Evolutionary conservation across 768 basidiomycete species (phyloP), one percentile per base, ranked within the genome.

Genomic region (Suillus weaverae): DNA sequence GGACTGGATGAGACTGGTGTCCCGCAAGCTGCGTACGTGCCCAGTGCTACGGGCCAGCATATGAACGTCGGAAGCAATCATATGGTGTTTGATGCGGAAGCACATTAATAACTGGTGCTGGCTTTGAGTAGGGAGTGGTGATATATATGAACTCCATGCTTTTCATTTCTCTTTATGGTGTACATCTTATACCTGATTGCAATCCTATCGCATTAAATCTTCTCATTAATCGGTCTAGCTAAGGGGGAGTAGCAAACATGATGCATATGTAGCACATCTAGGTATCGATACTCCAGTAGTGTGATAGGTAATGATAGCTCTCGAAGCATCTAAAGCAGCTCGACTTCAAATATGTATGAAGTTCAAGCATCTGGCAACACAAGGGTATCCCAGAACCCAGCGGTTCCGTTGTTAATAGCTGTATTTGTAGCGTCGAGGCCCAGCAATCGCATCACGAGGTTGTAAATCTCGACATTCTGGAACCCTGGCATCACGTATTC

Each of bases 1-100:
- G 95, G 95, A 39, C 79, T 97, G 56, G 95, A 97, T 73, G 95
- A 97, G 80, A 79, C 81, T 0, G 89, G 88, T 3, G 78, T 97
- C 26, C 95, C 95, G 0, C 85, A 90, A 30, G 80, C 84, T 33
- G 85, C 92, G 3, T 97, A 94, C 73, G 87, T 95, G 33, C 95
- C 95, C 0, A 81, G 84, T 39, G 79, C 83, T 13, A 78, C 78
- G 2, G 86, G 87, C n/a, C 83, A 84, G 57, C 89, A 89, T 69
- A 81, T 87, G 68, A 76, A 81, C 9, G 70, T 82, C 22, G 76
- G 79, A 32, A 76, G 78, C 38, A 77, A 81, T 62, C 79, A 74
- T 51, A 92, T 84, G 64, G 90, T 94, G 10, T 94, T 93, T 73
- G 92, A 94, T 71, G 91, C 90, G 6, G 91, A 90, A 71, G 83